Percentiles rank a stretch among this genome's conserved stretches.
Conservation (phyloP, 1,139 yeast species). For the Wickerhamiella pararugosa region DNA sequence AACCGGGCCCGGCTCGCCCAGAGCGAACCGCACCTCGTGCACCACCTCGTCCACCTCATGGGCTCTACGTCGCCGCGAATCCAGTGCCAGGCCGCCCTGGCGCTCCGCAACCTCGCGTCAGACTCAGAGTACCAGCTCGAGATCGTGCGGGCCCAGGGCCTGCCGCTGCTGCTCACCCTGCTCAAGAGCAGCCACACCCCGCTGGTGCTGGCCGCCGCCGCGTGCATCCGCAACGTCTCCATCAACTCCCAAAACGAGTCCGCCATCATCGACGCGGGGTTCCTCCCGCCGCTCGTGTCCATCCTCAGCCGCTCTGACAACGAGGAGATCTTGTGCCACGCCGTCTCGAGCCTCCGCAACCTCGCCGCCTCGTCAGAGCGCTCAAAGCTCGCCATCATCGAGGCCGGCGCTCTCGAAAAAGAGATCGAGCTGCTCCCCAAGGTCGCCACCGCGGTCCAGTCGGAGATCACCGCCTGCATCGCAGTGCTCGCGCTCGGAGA, state of each 20-base stretch:
- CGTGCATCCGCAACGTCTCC: constrained; percentile 91
- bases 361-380: constrained; percentile 92
- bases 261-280: constrained; percentile 89
- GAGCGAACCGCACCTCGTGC: constrained; percentile 86
- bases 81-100: constrained; percentile 96
- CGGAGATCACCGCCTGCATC: constrained; percentile 93
- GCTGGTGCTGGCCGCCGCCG: constrained; percentile 87
- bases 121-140: constrained; percentile 87
- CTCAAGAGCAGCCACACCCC: constrained; percentile 87
- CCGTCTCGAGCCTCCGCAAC: constrained; percentile 88
- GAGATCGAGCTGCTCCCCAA: constrained; percentile 75
- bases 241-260: constrained; percentile 95
- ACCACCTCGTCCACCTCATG: constrained; percentile 80
- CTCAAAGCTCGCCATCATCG: constrained; percentile 79
- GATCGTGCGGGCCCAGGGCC: constrained; percentile 88
- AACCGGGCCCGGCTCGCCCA: constrained; percentile 80
- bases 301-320: constrained; percentile 73
- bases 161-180: constrained; percentile 78
- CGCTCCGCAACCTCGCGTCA: constrained; percentile 86
- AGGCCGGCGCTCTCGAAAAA: constrained; percentile 91
- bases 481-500: constrained; percentile 95
- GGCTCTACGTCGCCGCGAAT: constrained; percentile 80
- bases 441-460: constrained; percentile 80
- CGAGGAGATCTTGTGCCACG: constrained; percentile 96
- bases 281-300: constrained; percentile 75